phyloP scores from a whole-genome alignment of 2,329 filamentous ascomycete genomes.

The Colletotrichum truncatum region DNA sequence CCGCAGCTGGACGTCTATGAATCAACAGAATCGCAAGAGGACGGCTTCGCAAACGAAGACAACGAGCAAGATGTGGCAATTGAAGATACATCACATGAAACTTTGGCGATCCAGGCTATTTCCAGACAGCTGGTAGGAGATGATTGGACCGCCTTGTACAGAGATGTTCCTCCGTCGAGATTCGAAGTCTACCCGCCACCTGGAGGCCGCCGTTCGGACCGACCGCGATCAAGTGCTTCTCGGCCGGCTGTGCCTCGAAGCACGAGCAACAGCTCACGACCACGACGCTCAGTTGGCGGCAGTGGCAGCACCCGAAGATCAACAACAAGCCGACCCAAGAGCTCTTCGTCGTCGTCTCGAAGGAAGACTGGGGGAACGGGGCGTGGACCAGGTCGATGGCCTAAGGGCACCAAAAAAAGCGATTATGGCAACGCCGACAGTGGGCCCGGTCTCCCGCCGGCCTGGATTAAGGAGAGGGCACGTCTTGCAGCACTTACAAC shows the following conservation, averaged over 20 bases:
- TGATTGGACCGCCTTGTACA: slow-evolving; percentile 58
- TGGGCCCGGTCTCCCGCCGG: slow-evolving; percentile 70
- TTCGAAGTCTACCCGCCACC: slow-evolving; percentile 82
- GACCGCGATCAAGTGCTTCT: slow-evolving; percentile 51
- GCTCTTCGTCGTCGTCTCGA: slow-evolving; percentile 45
- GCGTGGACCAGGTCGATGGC: slow-evolving; percentile 72
- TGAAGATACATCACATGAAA: neutral
- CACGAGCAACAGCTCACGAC: slow-evolving; percentile 45
- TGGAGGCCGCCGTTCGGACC: slow-evolving; percentile 56
- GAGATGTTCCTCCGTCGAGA: slow-evolving; percentile 71
- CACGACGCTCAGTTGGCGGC: slow-evolving; percentile 47
- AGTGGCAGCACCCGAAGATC: slow-evolving; percentile 36
- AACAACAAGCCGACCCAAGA: slow-evolving; percentile 48
- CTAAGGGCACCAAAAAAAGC: slow-evolving; percentile 74
- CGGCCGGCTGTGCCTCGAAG: slow-evolving; percentile 49
- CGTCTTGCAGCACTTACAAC: slow-evolving; percentile 21
- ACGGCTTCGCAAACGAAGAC: slow-evolving; percentile 11
- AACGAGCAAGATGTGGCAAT: neutral
- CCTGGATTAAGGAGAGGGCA: slow-evolving; percentile 53
- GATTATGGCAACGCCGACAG: slow-evolving; percentile 74
- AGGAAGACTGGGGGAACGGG: slow-evolving; percentile 70
- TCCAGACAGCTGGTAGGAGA: neutral
- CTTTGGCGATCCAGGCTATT: neutral
- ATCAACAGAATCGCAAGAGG: slow-evolving; percentile 8
- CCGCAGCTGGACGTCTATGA: slow-evolving; percentile 29